Evolutionary conservation across 1,139 yeast species (phyloP).

Genomic region (Yamadazyma aaseri): DNA sequence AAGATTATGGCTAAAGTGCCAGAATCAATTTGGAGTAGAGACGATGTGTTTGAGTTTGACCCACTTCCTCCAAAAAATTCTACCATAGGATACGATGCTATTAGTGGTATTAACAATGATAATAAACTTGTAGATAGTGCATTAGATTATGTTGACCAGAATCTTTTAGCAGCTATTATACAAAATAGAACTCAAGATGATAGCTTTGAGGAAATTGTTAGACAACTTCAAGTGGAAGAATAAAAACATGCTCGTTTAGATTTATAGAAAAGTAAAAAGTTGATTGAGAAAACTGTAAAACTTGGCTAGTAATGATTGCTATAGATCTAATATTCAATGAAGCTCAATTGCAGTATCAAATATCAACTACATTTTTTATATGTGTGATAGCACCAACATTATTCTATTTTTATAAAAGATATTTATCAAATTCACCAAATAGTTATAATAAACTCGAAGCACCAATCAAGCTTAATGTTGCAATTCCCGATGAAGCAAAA

Average conservation of each 20-base stretch:
- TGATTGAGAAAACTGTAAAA: background rate
- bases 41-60: conserved; percentile 68
- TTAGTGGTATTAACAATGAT: conserved; percentile 22
- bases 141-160: conserved; percentile 38
- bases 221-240: conserved; percentile 20
- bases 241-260: conserved; percentile 3
- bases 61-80: conserved; percentile 57
- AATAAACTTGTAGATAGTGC: conserved; percentile 29
- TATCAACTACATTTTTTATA: conserved; percentile 45
- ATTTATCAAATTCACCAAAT: conserved; percentile 40
- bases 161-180: conserved; percentile 36
- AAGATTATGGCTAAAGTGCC: conserved; percentile 71
- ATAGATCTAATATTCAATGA: conserved; percentile 43
- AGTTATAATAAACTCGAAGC: conserved; percentile 44
- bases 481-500: conserved; percentile 78
- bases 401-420: conserved; percentile 37
- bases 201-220: conserved; percentile 26
- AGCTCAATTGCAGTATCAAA: conserved; percentile 50
- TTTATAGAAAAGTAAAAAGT: too few relatives aligned
- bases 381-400: conserved; percentile 41
- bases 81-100: conserved; percentile 26
- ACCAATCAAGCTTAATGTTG: conserved; percentile 50
- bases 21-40: conserved; percentile 54
- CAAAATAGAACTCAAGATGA: conserved; percentile 30
- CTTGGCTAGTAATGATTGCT: conserved; percentile 33